Percentiles rank a stretch among this genome's conserved stretches.
phyloP scores from a whole-genome alignment of 2,329 filamentous ascomycete species.

The Colletotrichum orbiculare region DNA sequence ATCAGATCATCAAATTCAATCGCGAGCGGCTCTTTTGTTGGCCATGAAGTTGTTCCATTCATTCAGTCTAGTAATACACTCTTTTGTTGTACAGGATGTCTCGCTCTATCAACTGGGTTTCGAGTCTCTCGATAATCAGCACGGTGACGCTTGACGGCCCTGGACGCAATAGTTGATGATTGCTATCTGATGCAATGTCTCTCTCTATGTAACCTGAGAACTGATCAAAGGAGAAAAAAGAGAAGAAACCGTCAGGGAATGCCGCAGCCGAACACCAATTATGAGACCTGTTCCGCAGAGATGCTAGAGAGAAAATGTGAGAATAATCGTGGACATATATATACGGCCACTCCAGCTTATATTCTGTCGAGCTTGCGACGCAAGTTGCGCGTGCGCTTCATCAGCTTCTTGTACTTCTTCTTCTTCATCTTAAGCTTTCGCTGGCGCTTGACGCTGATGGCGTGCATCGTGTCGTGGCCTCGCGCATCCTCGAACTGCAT shows the following conservation, averaged over 20 bases:
- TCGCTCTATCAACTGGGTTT: not conserved
- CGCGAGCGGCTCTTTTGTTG: not conserved
- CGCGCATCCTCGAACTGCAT: slow-evolving; percentile 67
- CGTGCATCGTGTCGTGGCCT: slow-evolving; percentile 69
- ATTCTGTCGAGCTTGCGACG: slow-evolving; percentile 84
- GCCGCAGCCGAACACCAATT: slow-evolving; percentile 31
- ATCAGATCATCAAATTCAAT: not conserved
- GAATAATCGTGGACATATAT: slow-evolving; percentile 39
- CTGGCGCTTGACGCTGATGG: slow-evolving; percentile 92
- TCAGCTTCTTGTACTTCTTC: slow-evolving; percentile 99
- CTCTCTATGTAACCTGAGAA: slow-evolving; percentile 31
- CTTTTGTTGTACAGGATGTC: slow-evolving; percentile 33
- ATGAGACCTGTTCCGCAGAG: slow-evolving; percentile 35
- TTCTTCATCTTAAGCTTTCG: slow-evolving; percentile 99
- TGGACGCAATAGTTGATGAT: slow-evolving; percentile 33
- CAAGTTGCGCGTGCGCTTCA: slow-evolving; percentile 89
- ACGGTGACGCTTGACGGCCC: slow-evolving; percentile 20
- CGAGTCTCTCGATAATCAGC: slow-evolving; percentile 10
- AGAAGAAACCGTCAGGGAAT: slow-evolving; percentile 24
- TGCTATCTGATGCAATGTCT: slow-evolving; percentile 36
- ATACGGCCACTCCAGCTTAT: slow-evolving; percentile 49
- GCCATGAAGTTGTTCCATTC: slow-evolving; percentile 4
- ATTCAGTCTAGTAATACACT: slow-evolving; percentile 34
- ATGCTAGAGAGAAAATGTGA: slow-evolving; percentile 37
- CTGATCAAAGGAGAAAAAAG: slow-evolving; percentile 22